Evolutionary conservation across 495 filamentous ascomycete species (phyloP), one percentile per base, ranked within the genome.

Genomic region (Aspergillus cristatus): DNA sequence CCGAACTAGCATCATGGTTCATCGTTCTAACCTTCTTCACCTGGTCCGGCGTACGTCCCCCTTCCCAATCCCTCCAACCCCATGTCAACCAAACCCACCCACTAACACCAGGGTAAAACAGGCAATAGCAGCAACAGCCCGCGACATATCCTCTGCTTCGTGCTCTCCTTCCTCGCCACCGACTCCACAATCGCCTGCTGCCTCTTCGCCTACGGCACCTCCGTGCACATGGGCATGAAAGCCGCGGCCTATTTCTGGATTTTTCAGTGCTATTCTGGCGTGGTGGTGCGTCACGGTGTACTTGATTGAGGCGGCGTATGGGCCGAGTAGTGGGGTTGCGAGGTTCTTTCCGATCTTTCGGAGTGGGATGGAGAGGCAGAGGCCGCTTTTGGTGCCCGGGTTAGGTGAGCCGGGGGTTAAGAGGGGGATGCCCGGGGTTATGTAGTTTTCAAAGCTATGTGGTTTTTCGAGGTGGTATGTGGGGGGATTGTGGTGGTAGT

Each of bases 121-220:
- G 32, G 32, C 32, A 7, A 2, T 34, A 14, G 32, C 32, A 14
- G 14, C 32, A 14, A 15, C 13, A 14, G 32, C 32, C 14, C 12
- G 32, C 12, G 32, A 34, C 15, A 2, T 34, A 34, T 34, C 15
- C 32, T 34, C 15, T 34, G 32, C 32, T 7, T 7, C 12, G 15
- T 34, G 8, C 32, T 34, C 2, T 14, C 32, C 12, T 16, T 18
- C 15, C 15, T 34, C 12, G 32, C 32, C 12, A 34, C 11, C 15
- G 32, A 14, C 14, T 11, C 32, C 14, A 34, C 32, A 14, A 34
- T 34, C 18, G 32, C 32, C 32, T 34, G 32, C 32, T 34, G 32
- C 32, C 32, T 34, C 15, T 34, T 34, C 15, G 32, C 32, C 12
- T 34, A 17, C 32, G 14, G 32, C 12, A 15, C 3, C 6, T 11